Evolutionary conservation across 495 filamentous ascomycete genomes (phyloP), one percentile per base, ranked within the genome.

Genomic region (Aspergillus cavernicola): DNA sequence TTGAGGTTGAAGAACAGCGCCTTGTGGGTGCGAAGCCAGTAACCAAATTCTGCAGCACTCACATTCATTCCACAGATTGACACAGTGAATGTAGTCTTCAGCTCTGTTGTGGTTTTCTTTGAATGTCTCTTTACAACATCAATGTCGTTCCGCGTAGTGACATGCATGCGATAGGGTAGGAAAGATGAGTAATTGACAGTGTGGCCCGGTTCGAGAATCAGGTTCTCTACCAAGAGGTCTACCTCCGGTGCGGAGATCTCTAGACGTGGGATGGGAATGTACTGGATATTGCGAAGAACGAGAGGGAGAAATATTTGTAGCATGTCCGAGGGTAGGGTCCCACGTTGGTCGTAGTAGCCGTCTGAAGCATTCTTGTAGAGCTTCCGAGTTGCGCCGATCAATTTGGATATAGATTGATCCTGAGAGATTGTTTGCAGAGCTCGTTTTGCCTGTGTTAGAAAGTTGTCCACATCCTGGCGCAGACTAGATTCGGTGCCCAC

Each of bases 131-230:
- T 95, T 52, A 84, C 77, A 45, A 97, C 82, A 55, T 93, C 87
- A 35, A 97, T 73, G 60, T 95, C 86, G 59, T 92, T 95, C 66
- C 85, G 87, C 0, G 89, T 90, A 57, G 90, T 83, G 32, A 96
- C 71, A 33, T 86, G 83, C 48, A 96, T 77, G 33, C 84, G 81
- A 67, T 89, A 92, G 0, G 92, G 92, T 12, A 96, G 81, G 79
- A 97, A 96, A 0, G 90, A 96, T 2, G 86, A 85, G 55, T 83
- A 79, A 64, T 96, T 93, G 57, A 96, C 78, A 2, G 90, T 93
- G 28, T 73, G 76, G 18, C 92, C 92, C 0, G 92, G 92, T 57
- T 97, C 91, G 31, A 97, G 74, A 45, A 97, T 86, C 33, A 97
- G 74, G 50, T 93, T 96, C 60, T 96, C 92, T 7, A 97, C 70